Evolutionary conservation across 495 filamentous ascomycete genomes (phyloP), one percentile per base, ranked within the genome.

Genomic region (Podospora tetraspora): DNA sequence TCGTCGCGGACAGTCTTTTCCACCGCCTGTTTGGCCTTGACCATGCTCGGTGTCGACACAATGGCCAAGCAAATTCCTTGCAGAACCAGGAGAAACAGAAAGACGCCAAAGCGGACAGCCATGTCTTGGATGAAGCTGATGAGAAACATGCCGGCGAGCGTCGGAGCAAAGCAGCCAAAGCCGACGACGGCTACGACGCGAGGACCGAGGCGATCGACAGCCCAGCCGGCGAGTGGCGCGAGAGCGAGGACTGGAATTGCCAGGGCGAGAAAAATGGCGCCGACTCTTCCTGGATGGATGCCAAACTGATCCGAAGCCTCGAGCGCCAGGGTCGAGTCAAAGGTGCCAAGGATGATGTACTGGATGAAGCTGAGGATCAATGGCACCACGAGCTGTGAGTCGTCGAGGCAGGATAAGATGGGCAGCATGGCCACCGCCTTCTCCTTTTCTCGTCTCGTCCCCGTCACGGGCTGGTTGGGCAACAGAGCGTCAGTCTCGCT

Each of bases 21-120:
- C 9, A 68, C 67, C 8, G 61, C 61, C 62, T 68, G 67, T 23
- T 64, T 68, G 19, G 67, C 43, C 52, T 68, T 68, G 19, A 68
- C 57, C 27, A 68, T 56, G 19, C 61, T 29, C n/a, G 67, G 67
- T 22, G 67, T 68, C n/a, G 52, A 60, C 13, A 64, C 67, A 22
- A 68, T 19, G n/a, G 61, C 61, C 25, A 68, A 9, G 32, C 67
- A 68, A 1, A 59, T 12, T 1, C 67, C 67, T 34, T 68, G 67
- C 5, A 64, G 27, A 19, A 52, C 25, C 37, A 68, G 58, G 22
- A 22, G 34, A 57, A 8, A 25, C 30, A 56, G 64, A 22, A 68
- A 68, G 29, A 62, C 11, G 23, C 57, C 24, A 29, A 68, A 52
- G 27, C 29, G 57, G 29, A 29, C 21, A 24, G 30, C 25, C 23